Base-by-base conservation (phyloP, 2,329 filamentous ascomycete species). In the Amylocarpus encephaloides region DNA sequence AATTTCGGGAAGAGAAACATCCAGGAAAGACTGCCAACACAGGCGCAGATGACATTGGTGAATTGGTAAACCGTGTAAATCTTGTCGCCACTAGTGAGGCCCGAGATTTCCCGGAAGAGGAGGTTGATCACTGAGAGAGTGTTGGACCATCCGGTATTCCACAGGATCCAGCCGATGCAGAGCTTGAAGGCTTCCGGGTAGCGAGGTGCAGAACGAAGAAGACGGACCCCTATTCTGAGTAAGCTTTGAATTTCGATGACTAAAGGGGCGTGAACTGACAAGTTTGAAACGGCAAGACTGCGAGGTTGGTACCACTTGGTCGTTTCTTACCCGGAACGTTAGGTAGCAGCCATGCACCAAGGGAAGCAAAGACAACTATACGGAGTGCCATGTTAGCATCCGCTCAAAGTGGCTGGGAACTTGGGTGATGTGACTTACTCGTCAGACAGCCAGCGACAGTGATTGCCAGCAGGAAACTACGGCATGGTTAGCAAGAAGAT, bases 131-230 rank as follows among this genome's bases (percentile, higher is more conserved):
- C 15, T 6, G 34, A 40, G 5, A 47, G 13, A 11, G 40, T 30
- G 22, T 47, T 47, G 11, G 33, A 19, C 7, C 30, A 47, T 29
- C 35, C 26, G 12, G 35, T 47, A 32, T 47, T 40, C 45, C 45
- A 47, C 10, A 47, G 34, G 30, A 47, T 32, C 45, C 45, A 47
- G 13, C 35, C 45, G n/a, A 47, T 47, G 19, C 45, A 47, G 19
- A 47, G 36, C 16, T 47, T 47, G 45, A 47, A 47, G 18, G 45
- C 45, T 33, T 47, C 45, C 6, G 45, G 45, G 26, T 47, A 47
- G 7, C 18, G 19, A 16, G 34, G 34, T 6, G 26, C 35, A 39
- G 35, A n/a, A 7, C 35, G 34, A n/a, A 47, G 35, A 38, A 47
- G 45, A 5, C 45, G 26, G 26, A 30, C 18, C 34, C 34, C 45